Conservation (phyloP, 495 filamentous ascomycete genomes). For the Neurospora sp. region DNA sequence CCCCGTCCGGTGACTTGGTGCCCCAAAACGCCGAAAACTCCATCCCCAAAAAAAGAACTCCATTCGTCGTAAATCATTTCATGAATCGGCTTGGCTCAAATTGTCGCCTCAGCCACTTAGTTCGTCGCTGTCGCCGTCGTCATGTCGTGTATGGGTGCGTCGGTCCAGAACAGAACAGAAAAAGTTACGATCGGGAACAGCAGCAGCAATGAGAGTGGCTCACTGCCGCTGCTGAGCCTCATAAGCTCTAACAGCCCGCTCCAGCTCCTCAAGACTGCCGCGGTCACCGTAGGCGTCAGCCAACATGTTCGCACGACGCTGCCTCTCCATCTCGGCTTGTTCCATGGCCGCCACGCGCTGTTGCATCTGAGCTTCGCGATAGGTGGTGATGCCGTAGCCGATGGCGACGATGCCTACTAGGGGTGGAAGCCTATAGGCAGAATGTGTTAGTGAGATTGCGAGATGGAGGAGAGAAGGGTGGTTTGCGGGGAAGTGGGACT, state of each 20-base stretch:
- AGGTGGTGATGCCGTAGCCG: slow-evolving; percentile 30
- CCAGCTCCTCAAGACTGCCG: slow-evolving; percentile 43
- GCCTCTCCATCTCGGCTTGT: slow-evolving; percentile 14
- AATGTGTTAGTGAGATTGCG: neutral
- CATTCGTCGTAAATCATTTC: neutral
- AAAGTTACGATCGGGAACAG: too few species aligned
- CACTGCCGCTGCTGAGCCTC: slow-evolving; percentile 21
- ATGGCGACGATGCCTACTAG: slow-evolving; percentile 29
- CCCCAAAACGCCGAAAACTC: neutral
- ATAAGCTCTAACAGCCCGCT: slow-evolving; percentile 48
- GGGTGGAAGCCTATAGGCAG: slow-evolving; percentile 23
- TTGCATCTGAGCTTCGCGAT: slow-evolving; percentile 18
- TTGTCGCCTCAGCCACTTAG: neutral
- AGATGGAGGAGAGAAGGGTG: neutral
- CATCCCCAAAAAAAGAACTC: neutral
- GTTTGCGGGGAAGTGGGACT: neutral
- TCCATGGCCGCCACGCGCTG: slow-evolving; percentile 13
- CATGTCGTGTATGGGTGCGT: neutral
- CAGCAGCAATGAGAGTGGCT: neutral
- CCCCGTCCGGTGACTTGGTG: neutral
- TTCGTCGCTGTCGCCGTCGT: neutral
- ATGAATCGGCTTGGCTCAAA: neutral
- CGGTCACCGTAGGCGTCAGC: slow-evolving; percentile 53
- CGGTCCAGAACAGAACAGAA: neutral
- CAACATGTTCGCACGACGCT: slow-evolving; percentile 17